Conservation (phyloP, 805 yeast species). For the Lachancea quebecensis region DNA sequence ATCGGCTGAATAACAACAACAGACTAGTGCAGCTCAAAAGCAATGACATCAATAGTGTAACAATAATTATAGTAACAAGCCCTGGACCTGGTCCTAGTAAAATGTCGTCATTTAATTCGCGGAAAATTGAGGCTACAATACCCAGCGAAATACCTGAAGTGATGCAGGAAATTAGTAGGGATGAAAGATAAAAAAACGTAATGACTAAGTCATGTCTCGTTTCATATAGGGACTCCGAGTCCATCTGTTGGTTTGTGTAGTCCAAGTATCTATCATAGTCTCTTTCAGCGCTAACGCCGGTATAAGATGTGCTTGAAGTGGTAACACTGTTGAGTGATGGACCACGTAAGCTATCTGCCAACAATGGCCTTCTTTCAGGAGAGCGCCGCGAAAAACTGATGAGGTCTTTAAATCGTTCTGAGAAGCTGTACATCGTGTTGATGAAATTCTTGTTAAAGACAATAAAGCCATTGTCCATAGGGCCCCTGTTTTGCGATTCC, state of each 20-base stretch:
- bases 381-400: conserved; percentile 4
- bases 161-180: conserved; percentile 21
- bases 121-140: conserved; percentile 22
- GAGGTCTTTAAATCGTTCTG: conserved; percentile 13
- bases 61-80: conserved; percentile 16
- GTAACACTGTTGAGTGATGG: conserved; percentile 4
- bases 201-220: conserved; percentile 28
- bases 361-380: conserved; percentile 3
- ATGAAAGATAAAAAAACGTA: conserved; percentile 24
- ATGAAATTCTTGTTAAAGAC: conserved; percentile 21
- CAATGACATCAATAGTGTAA: conserved; percentile 22
- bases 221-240: conserved; percentile 24
- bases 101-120: conserved; percentile 15
- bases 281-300: conserved; percentile 6
- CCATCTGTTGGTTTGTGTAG: conserved; percentile 17
- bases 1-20: conserved; percentile 27
- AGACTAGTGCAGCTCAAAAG: conserved; percentile 19
- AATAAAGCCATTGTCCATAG: conserved; percentile 20
- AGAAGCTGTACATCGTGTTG: conserved; percentile 16
- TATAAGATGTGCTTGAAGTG: conserved; percentile 2
- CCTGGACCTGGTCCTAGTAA: conserved; percentile 16
- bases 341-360: conserved; percentile 1
- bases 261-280: conserved; percentile 18
- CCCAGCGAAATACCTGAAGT: conserved; percentile 26
- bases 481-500: conserved; percentile 3